Evolutionary conservation across 2,329 filamentous ascomycete species (phyloP).

Genomic region (Didymellaceae sp.): DNA sequence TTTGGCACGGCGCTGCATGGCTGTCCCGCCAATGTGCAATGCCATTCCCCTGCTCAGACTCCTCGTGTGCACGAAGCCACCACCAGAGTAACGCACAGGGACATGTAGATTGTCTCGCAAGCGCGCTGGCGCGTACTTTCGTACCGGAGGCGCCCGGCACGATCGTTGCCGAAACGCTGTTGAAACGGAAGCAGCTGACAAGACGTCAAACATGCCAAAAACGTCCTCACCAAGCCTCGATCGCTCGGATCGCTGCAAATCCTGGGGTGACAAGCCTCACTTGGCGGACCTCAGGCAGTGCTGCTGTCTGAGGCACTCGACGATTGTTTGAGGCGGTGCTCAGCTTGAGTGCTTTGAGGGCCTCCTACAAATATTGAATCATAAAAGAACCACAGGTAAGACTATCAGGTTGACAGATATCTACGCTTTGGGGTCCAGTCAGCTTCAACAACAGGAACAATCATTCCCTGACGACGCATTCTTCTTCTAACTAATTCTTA

Average conservation of each 20-base stretch:
- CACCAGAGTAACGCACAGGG: too few species aligned
- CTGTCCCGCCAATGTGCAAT: too few species aligned
- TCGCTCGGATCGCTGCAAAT: conserved; percentile 20
- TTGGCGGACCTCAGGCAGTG: conserved; percentile 7
- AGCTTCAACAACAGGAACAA: not conserved
- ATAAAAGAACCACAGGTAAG: conserved; percentile 23
- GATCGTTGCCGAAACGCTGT: conserved; percentile 24
- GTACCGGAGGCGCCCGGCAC: conserved; percentile 24
- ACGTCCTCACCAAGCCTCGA: conserved; percentile 23
- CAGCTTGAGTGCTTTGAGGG: conserved; percentile 8
- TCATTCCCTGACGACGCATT: not conserved
- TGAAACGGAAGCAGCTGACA: conserved; percentile 37
- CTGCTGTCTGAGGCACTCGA: conserved; percentile 12
- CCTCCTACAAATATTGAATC: not conserved
- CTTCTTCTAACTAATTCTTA: not conserved
- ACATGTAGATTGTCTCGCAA: too few species aligned
- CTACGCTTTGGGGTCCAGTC: not conserved
- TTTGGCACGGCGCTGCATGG: not conserved
- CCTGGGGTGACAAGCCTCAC: conserved; percentile 14
- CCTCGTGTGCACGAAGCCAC: too few species aligned
- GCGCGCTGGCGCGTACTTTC: too few species aligned
- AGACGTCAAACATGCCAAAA: conserved; percentile 18
- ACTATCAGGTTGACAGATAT: not conserved
- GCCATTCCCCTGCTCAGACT: not conserved
- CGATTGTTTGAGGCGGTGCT: conserved; percentile 25